Evolutionary conservation across 257 asterid genomes (phyloP), one percentile per base, ranked within the genome.

Genomic region (Anisodus tanguticus): DNA sequence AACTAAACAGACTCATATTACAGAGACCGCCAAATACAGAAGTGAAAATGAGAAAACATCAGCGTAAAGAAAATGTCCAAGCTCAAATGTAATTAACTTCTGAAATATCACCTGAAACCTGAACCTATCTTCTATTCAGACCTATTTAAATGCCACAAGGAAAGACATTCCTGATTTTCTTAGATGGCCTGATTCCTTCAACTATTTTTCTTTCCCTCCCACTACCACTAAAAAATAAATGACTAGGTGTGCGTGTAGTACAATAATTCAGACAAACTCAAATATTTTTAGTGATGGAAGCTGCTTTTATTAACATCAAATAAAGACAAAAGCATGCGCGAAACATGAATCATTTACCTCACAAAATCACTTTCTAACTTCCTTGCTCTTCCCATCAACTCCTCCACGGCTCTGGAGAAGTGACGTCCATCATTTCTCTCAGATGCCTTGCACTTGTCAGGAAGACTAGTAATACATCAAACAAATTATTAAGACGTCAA

Each of bases 311-410:
- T 26, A 77, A 59, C n/a, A 66, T 54, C 9, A 37, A 68, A 69
- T 11, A 76, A 37, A 72, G 81, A 55, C 63, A 10, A 45, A 57
- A 76, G 35, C 49, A 64, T 78, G 13, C 62, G 9, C 68, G 37
- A 82, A 49, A 68, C 39, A 60, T 45, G 66, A 80, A 68, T 51
- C 71, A 45, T 84, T 12, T 94, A 95, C 99, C 98, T 91, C 81
- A 83, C 71, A 78, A 92, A 94, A 83, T 91, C 93, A 82, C 80
- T 83, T 83, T 94, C 97, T 54, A 95, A 91, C 91, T 86, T 91
- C 87, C 72, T 89, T 15, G 90, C 86, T 92, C 88, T 95, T 72
- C 86, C 94, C 74, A 80, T 55, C 57, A 93, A 87, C 83, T 88
- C 94, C 79, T 89, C 87, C 16, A 85, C 26, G 76, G 67, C 88